phyloP scores from a whole-genome alignment of 768 basidiomycete genomes.

The Saitozyma sp. region DNA sequence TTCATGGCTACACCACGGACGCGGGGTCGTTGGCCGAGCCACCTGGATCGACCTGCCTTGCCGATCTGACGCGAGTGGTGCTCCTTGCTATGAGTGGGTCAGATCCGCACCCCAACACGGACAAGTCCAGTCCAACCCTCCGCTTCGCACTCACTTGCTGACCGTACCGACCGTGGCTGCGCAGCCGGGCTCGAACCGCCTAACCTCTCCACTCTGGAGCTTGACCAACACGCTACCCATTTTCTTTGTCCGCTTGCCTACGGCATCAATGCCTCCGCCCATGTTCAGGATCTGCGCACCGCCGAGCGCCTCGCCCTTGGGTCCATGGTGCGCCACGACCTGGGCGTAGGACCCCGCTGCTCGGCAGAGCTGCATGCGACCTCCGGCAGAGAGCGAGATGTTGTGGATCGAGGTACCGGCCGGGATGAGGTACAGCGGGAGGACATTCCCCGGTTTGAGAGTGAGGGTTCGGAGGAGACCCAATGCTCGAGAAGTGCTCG shows the following conservation, averaged over 20 bases:
- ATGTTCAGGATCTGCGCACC: constrained; percentile 41
- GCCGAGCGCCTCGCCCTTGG: constrained; percentile 58
- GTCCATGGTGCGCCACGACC: constrained; percentile 65
- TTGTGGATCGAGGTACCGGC: constrained; percentile 89
- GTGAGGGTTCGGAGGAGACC: constrained; percentile 81
- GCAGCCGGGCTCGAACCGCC: constrained; percentile 73
- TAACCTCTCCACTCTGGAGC: constrained; percentile 88
- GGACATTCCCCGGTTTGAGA: constrained; percentile 86
- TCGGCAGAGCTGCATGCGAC: constrained; percentile 78
- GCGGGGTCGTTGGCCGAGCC: constrained; percentile 79
- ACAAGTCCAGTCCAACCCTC: not conserved
- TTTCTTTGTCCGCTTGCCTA: constrained; percentile 29
- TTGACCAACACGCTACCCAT: constrained; percentile 59
- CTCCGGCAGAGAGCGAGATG: constrained; percentile 71
- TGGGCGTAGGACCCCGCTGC: constrained; percentile 84
- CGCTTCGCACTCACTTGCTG: constrained; percentile 62
- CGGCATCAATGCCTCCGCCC: constrained; percentile 26
- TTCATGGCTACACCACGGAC: constrained; percentile 98
- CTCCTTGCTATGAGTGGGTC: constrained; percentile 56
- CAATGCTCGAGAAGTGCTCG: constrained; percentile 61
- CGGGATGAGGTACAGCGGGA: constrained; percentile 87
- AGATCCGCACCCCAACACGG: not conserved
- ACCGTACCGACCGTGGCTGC: constrained; percentile 88
- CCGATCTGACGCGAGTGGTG: constrained; percentile 83
- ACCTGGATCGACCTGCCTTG: constrained; percentile 85